These are phyloP conservation scores for Pestalotiopsis sp. DNA, from an alignment of 2,329 filamentous ascomycete genomes.

Conservation along the genomic window DNA sequence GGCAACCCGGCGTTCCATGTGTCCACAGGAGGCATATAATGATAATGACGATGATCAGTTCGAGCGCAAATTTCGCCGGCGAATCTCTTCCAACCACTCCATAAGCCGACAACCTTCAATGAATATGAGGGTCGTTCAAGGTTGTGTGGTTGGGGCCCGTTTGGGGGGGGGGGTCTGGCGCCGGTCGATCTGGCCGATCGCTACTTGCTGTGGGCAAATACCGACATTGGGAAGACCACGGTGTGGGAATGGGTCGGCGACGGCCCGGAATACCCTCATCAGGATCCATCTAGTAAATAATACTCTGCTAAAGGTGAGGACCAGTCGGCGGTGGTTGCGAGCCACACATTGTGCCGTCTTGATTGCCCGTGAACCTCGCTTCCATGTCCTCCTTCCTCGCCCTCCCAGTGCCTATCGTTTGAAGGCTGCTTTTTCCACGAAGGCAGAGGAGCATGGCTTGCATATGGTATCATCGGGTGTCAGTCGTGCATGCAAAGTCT, in stretches of 20 bases:
- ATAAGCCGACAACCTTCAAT: background rate
- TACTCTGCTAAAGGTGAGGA: background rate
- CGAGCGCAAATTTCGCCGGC: background rate
- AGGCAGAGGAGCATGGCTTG: background rate
- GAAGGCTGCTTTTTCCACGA: background rate
- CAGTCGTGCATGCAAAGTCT: background rate
- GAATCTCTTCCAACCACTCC: background rate
- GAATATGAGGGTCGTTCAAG: background rate
- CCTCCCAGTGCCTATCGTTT: background rate
- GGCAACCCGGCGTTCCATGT: background rate
- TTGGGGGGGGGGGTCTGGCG: background rate
- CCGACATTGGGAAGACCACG: background rate
- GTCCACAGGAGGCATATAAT: background rate
- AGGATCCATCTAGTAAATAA: too few relatives aligned
- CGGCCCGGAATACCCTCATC: slow-evolving; percentile 2
- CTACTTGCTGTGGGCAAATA: slow-evolving; percentile 5
- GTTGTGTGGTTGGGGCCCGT: background rate
- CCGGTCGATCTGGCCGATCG: slow-evolving; percentile 11
- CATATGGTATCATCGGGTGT: background rate
- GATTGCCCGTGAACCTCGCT: background rate
- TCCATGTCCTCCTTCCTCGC: background rate
- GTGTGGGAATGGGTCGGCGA: background rate
- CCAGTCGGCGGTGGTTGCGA: background rate
- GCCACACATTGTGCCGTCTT: background rate
- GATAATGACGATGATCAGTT: background rate